phyloP scores from a whole-genome alignment of 164 flowering plant genomes.

The Nymphaea colorata region DNA sequence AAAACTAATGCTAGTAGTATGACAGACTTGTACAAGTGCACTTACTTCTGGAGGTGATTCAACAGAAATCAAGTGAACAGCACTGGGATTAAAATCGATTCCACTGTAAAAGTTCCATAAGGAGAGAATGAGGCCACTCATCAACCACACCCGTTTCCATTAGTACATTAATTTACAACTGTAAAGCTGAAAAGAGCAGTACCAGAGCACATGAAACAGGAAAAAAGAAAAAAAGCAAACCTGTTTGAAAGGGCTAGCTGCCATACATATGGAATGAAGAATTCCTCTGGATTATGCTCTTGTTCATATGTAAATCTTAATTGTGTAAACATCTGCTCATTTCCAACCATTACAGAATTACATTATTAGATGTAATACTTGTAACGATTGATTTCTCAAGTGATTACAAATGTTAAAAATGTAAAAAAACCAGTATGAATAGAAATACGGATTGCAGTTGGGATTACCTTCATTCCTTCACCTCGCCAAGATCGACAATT shows the following conservation, averaged over 20 bases:
- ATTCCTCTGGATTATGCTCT: conserved; percentile 96
- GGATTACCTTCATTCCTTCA: conserved; percentile 85
- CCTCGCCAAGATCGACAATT: conserved; percentile 96
- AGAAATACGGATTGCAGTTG: too few species aligned
- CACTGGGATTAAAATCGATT: background rate
- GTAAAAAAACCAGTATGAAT: too few species aligned
- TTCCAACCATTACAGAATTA: background rate
- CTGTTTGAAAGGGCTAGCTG: conserved; percentile 61
- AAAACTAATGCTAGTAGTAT: too few species aligned
- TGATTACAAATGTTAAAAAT: too few species aligned
- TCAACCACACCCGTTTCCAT: background rate
- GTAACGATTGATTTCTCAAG: too few species aligned
- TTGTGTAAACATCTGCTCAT: conserved; percentile 73
- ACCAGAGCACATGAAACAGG: background rate
- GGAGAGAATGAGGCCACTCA: too few species aligned
- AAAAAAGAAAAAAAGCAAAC: conserved; percentile 14
- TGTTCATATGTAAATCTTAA: conserved; percentile 89
- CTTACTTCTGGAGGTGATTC: background rate
- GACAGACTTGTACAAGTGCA: background rate
- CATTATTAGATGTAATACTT: too few species aligned
- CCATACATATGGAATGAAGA: conserved; percentile 96
- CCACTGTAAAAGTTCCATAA: background rate
- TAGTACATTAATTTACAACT: too few species aligned
- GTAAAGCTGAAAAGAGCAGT: background rate
- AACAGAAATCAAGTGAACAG: background rate